These are phyloP conservation scores for Trichocladium uniseriatum DNA, from an alignment of 495 filamentous ascomycete species.

Conservation along the genomic window DNA sequence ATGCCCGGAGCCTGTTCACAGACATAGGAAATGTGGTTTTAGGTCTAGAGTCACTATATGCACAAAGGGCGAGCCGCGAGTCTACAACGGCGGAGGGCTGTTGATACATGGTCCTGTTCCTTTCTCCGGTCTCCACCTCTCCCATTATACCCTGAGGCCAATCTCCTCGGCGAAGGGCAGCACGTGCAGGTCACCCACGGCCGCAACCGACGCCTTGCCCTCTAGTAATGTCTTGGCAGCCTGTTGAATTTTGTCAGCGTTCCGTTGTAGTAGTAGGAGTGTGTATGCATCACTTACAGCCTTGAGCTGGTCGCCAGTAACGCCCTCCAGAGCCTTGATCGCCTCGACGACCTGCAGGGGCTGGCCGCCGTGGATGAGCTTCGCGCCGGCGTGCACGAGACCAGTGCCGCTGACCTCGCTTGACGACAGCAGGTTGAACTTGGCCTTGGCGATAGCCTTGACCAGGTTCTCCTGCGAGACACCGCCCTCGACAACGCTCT, in stretches of 20 bases:
- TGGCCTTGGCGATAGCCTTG: conserved; percentile 86
- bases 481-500: conserved; percentile 64
- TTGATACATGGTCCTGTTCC: conserved; percentile 40
- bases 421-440: conserved; percentile 82
- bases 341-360: conserved; percentile 79
- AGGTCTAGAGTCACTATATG: conserved; percentile 43
- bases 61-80: conserved; percentile 36
- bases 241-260: conserved; percentile 39
- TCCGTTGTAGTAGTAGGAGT: conserved; percentile 1
- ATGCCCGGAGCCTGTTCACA: neutral
- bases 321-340: conserved; percentile 66
- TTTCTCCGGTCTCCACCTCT: conserved; percentile 10
- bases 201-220: conserved; percentile 76
- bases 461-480: conserved; percentile 74
- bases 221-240: conserved; percentile 75
- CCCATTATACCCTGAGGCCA: conserved; percentile 80
- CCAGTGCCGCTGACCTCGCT: conserved; percentile 71
- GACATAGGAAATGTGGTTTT: conserved; percentile 18
- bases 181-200: conserved; percentile 79
- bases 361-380: conserved; percentile 66
- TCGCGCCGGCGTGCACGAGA: conserved; percentile 42
- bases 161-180: conserved; percentile 91
- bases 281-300: conserved; percentile 51
- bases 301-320: conserved; percentile 78
- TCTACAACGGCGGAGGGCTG: conserved; percentile 32